Percentiles rank a stretch among this genome's conserved stretches.
These are phyloP conservation scores for Emericellopsis cladophorae DNA, from an alignment of 2,329 filamentous ascomycete species.

Conservation along the genomic window DNA sequence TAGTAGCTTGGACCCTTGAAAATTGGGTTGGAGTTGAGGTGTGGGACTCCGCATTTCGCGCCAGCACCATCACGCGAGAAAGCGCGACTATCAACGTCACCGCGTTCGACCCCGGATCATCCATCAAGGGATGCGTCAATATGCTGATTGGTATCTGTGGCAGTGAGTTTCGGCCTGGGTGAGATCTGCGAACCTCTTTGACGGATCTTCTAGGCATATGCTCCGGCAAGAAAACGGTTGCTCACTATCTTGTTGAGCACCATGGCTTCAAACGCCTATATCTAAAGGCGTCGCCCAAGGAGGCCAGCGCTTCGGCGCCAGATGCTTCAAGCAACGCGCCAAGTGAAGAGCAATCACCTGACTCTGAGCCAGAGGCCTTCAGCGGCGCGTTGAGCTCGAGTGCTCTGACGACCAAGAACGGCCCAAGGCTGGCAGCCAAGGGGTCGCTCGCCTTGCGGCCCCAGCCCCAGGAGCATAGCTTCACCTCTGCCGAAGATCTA, in stretches of 20 bases:
- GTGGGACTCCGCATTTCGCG: no score
- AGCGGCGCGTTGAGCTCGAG: conserved; percentile 11
- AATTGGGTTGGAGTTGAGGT: no score
- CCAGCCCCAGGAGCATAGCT: conserved; percentile 23
- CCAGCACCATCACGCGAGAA: background rate
- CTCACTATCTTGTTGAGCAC: conserved; percentile 72
- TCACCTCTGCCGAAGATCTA: conserved; percentile 52
- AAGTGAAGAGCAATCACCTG: background rate
- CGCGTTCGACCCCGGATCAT: background rate
- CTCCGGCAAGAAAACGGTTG: conserved; percentile 83
- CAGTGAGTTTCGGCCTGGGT: conserved; percentile 30
- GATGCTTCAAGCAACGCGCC: no score
- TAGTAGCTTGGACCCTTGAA: no score
- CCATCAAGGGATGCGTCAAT: conserved; percentile 7
- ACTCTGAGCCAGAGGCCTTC: conserved; percentile 7
- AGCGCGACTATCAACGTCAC: background rate
- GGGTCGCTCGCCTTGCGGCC: conserved; percentile 12
- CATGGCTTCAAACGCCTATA: conserved; percentile 69
- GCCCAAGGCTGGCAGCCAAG: conserved; percentile 10
- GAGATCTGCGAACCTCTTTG: conserved; percentile 3
- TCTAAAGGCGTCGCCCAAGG: conserved; percentile 24
- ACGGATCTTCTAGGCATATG: conserved; percentile 56
- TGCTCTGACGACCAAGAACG: conserved; percentile 14
- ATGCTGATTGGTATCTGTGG: conserved; percentile 74
- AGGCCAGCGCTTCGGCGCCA: conserved; percentile 1